Evolutionary conservation across 2,329 filamentous ascomycete genomes (phyloP).

Genomic region (Colletotrichum magnum): DNA sequence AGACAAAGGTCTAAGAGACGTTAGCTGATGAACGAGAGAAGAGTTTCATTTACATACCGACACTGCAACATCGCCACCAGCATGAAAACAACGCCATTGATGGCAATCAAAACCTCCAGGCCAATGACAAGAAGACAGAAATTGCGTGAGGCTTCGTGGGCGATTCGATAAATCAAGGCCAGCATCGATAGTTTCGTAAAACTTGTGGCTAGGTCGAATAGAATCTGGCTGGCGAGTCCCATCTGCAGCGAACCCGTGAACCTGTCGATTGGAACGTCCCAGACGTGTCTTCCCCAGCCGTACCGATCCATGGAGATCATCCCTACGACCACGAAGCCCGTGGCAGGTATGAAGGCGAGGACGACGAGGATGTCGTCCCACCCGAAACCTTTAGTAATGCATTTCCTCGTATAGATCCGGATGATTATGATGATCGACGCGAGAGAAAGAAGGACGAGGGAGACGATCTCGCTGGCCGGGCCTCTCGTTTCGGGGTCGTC

Average conservation of each 20-base stretch:
- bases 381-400: constrained; percentile 52
- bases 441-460: constrained; percentile 45
- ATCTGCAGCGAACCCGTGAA: constrained; percentile 46
- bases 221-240: constrained; percentile 50
- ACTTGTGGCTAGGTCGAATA: constrained; percentile 55
- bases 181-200: constrained; percentile 60
- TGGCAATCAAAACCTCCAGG: constrained; percentile 48
- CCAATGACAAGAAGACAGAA: constrained; percentile 49
- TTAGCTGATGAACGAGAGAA: constrained; percentile 37
- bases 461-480: constrained; percentile 46
- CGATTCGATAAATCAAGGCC: constrained; percentile 54
- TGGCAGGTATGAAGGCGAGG: constrained; percentile 53
- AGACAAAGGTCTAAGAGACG: constrained; percentile 51
- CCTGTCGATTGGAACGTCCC: constrained; percentile 48
- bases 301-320: constrained; percentile 46
- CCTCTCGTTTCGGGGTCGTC: constrained; percentile 50
- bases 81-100: constrained; percentile 53
- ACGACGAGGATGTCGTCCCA: constrained; percentile 54
- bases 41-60: constrained; percentile 43
- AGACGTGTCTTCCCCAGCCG: constrained; percentile 51
- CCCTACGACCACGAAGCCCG: constrained; percentile 49
- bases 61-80: constrained; percentile 56
- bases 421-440: constrained; percentile 50
- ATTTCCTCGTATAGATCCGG: constrained; percentile 53
- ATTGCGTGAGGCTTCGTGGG: constrained; percentile 48